Percentiles rank a stretch among this genome's conserved stretches.
Evolutionary conservation across 257 asterid genomes (phyloP).

Genomic region (Ilex asprella): DNA sequence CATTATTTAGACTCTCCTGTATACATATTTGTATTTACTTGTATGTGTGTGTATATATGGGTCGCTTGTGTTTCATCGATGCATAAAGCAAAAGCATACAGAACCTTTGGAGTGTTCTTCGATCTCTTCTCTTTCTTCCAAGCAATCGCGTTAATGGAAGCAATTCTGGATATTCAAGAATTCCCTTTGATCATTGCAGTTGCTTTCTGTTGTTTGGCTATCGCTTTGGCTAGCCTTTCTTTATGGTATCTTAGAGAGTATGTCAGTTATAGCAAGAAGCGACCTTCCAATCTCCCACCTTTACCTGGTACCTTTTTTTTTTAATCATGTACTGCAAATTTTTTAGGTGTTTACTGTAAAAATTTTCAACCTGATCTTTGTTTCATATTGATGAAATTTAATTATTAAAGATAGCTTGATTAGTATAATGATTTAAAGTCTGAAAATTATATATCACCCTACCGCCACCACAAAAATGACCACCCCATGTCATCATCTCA

Average conservation of each 20-base stretch:
- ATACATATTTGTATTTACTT: no score
- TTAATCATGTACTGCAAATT: neutral
- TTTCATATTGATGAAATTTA: no score
- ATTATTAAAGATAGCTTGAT: no score
- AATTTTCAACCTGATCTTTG: no score
- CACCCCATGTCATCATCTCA: no score
- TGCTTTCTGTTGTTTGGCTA: slow-evolving; percentile 44
- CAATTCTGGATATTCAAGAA: slow-evolving; percentile 33
- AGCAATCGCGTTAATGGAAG: slow-evolving; percentile 31
- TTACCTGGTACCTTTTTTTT: slow-evolving; percentile 40
- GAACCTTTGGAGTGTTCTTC: neutral
- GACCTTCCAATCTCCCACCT: slow-evolving; percentile 38
- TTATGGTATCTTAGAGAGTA: slow-evolving; percentile 37
- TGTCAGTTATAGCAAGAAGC: slow-evolving; percentile 31
- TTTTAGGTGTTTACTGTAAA: neutral
- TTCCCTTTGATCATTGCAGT: slow-evolving; percentile 41
- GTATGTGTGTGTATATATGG: no score
- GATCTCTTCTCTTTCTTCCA: neutral
- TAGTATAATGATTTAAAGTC: no score
- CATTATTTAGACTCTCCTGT: no score
- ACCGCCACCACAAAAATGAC: no score
- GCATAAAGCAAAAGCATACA: no score
- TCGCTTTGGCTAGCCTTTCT: slow-evolving; percentile 56
- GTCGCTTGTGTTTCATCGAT: no score
- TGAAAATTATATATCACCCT: no score